Percentiles rank a stretch among this genome's conserved stretches.
phyloP scores from a whole-genome alignment of 2,329 filamentous ascomycete genomes.

The Niveomyces coronatus region DNA sequence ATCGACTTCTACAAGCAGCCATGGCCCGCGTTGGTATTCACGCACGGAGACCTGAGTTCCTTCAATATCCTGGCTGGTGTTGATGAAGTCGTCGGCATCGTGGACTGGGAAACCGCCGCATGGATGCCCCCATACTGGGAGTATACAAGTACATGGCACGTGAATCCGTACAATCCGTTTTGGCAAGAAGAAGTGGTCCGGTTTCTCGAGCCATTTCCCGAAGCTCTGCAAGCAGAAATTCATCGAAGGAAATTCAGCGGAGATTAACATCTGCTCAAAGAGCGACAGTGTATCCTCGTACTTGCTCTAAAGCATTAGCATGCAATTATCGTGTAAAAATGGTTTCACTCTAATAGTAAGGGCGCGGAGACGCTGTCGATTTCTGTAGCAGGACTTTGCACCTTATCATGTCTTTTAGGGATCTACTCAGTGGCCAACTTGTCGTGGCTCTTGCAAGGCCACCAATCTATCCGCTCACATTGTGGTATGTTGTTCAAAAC shows the following conservation, averaged over 20 bases:
- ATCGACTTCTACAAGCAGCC: too few species aligned
- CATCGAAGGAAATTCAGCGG: not conserved
- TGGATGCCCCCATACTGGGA: too few species aligned
- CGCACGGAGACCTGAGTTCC: too few species aligned
- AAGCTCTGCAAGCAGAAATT: not conserved
- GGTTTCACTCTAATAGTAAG: not conserved
- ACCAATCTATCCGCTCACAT: not conserved
- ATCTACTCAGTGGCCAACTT: not conserved
- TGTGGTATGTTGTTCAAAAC: not conserved
- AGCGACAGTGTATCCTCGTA: not conserved
- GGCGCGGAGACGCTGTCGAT: not conserved
- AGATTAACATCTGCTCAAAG: not conserved
- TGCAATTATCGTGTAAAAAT: too few species aligned
- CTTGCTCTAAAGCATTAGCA: not conserved
- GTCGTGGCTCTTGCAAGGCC: not conserved
- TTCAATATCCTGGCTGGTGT: too few species aligned
- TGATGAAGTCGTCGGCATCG: too few species aligned
- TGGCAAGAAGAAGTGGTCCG: too few species aligned
- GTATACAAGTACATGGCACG: too few species aligned
- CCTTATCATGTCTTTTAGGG: not conserved
- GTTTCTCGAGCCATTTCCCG: too few species aligned
- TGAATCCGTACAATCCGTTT: too few species aligned
- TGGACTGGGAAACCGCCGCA: too few species aligned
- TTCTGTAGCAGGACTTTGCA: not conserved
- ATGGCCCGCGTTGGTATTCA: too few species aligned